Base-by-base conservation (phyloP, 495 filamentous ascomycete genomes). In the Acidiella bohemica region DNA sequence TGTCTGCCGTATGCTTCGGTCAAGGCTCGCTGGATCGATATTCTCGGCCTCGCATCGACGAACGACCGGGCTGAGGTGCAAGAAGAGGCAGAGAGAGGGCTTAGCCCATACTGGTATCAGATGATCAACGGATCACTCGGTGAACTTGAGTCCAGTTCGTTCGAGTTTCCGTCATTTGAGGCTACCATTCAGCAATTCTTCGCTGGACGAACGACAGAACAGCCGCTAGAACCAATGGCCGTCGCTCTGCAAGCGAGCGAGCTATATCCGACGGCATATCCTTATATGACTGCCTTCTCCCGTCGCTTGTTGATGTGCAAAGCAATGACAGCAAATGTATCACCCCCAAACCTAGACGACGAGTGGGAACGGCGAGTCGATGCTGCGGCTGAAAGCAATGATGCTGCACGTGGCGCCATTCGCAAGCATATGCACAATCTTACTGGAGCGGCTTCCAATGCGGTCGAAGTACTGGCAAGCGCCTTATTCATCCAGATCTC, bases 51-150 rank as follows among this genome's bases (percentile, higher is more conserved):
- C 29, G 72, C 78, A 25, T 69, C 70, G 1, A 61, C 65, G 4
- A 64, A 67, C 24, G 77, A 84, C 51, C 70, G 80, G 33, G 78
- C 78, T 28, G 88, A 95, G 53, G 75, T 93, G 0, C 58, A 82
- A 0, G 90, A 96, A 56, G 88, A 97, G 60, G 90, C 83, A 2
- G 80, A 73, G 42, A 86, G 87, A 56, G 90, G 90, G 2, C 70
- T 93, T 1, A 79, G 81, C 60, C 81, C 81, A 9, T 81, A 84
- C 51, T 84, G 81, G 76, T 80, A 80, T 56, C 64, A 65, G 33
- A 69, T 84, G 41, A 54, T 78, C 19, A 81, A 80, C 47, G 67
- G 42, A 0, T 44, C 38, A 0, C 33, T 32, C 29, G 71, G 36
- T 52, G 54, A 60, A 25, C 46, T 52, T 24, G 55, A 59, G 45